phyloP scores from a whole-genome alignment of 2,329 filamentous ascomycete genomes.

The Colletotrichum aenigma region DNA sequence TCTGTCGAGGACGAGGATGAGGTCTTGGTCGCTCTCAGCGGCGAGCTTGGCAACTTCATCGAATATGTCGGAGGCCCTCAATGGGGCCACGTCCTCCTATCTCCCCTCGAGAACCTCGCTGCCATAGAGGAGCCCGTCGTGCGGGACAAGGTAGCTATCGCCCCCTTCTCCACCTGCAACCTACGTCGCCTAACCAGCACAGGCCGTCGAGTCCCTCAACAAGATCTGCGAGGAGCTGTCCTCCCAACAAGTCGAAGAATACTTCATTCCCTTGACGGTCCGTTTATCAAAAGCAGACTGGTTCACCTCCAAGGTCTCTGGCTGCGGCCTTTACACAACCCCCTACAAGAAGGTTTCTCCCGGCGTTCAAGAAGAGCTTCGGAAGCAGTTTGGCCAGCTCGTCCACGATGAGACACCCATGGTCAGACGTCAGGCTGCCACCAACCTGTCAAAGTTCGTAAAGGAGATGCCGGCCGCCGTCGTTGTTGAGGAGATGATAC shows the following conservation, averaged over 20 bases:
- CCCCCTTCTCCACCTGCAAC: not conserved
- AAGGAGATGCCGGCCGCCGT: conserved; percentile 93
- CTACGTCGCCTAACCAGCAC: conserved; percentile 20
- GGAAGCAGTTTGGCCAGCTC: conserved; percentile 88
- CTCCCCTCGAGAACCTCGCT: conserved; percentile 95
- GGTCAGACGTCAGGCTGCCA: conserved; percentile 96
- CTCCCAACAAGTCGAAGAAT: conserved; percentile 90
- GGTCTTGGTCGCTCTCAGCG: conserved; percentile 94
- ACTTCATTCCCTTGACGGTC: conserved; percentile 94
- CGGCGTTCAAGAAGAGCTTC: conserved; percentile 86
- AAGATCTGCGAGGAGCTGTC: conserved; percentile 97
- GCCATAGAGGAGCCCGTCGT: conserved; percentile 98
- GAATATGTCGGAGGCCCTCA: conserved; percentile 96
- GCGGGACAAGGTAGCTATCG: conserved; percentile 81
- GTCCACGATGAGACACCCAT: conserved; percentile 99
- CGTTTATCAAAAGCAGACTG: conserved; percentile 99
- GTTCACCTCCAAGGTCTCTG: conserved; percentile 99
- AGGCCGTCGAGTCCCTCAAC: conserved; percentile 99
- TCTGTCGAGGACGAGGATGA: conserved; percentile 99
- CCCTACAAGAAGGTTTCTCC: conserved; percentile 92
- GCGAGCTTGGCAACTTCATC: conserved; percentile 95
- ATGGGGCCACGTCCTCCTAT: conserved; percentile 94
- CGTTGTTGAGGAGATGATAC: conserved; percentile 98
- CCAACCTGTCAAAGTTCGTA: conserved; percentile 95
- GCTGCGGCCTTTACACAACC: conserved; percentile 90